Percentiles rank a stretch among this genome's conserved stretches.
These are phyloP conservation scores for Scytalidium lignicola DNA, from an alignment of 2,329 filamentous ascomycete species.

Conservation along the genomic window DNA sequence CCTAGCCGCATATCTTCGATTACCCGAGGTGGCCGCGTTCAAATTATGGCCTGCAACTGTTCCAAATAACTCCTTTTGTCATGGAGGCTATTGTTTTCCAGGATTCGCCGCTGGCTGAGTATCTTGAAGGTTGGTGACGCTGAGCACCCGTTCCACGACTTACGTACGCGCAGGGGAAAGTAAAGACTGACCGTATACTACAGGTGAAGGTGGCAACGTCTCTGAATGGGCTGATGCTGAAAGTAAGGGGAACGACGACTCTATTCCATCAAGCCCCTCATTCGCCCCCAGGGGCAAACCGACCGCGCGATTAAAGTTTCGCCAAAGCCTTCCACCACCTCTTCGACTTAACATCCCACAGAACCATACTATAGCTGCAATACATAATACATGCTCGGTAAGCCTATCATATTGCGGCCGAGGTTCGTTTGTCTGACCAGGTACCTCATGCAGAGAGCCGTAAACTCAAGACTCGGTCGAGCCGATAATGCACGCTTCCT, in stretches of 20 bases:
- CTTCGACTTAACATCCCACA: conserved; percentile 38
- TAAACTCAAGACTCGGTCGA: conserved; percentile 68
- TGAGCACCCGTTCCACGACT: not conserved
- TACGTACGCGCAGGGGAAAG: conserved; percentile 4
- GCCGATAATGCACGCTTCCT: conserved; percentile 81
- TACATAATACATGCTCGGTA: conserved; percentile 49
- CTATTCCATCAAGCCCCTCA: conserved; percentile 24
- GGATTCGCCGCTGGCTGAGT: conserved; percentile 81
- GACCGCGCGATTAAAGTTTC: conserved; percentile 48
- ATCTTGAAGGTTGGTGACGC: conserved; percentile 69
- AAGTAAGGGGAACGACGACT: conserved; percentile 1
- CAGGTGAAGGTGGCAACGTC: conserved; percentile 41
- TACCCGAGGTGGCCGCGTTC: not conserved
- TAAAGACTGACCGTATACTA: conserved; percentile 9
- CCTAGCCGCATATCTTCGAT: not conserved
- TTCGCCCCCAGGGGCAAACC: conserved; percentile 55
- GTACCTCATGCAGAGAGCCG: conserved; percentile 47
- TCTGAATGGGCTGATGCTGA: conserved; percentile 22
- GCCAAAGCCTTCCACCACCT: conserved; percentile 40
- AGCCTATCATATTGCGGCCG: conserved; percentile 16
- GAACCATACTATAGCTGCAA: conserved; percentile 37
- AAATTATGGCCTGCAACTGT: not conserved
- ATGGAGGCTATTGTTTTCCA: conserved; percentile 90
- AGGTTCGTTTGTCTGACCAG: no score
- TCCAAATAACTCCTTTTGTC: conserved; percentile 9